These are phyloP conservation scores for Xylariaceae sp. DNA, from an alignment of 2,329 filamentous ascomycete species.

Conservation along the genomic window DNA sequence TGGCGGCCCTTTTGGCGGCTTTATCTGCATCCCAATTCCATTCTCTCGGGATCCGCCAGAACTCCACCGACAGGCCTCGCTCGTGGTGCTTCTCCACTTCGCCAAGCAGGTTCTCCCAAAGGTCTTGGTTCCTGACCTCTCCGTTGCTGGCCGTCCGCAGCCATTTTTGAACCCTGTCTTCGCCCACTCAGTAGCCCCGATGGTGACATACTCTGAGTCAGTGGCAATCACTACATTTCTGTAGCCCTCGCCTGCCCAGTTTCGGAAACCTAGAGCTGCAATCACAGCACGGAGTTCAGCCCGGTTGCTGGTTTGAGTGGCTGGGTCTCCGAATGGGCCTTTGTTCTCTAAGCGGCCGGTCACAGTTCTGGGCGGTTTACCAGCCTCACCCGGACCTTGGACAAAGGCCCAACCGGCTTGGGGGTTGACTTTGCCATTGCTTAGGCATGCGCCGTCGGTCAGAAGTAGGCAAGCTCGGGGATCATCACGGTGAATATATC, in stretches of 20 bases:
- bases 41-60: slow-evolving; percentile 44
- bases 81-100: slow-evolving; percentile 32
- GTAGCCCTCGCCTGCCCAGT: slow-evolving; percentile 40
- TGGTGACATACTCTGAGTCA: slow-evolving; percentile 46
- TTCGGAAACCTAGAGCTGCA: slow-evolving; percentile 40
- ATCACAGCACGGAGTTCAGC: slow-evolving; percentile 52
- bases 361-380: slow-evolving; percentile 10
- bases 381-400: slow-evolving; percentile 17
- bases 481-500: slow-evolving; percentile 32
- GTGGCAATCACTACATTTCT: slow-evolving; percentile 45
- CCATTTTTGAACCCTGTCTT: slow-evolving; percentile 38
- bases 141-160: slow-evolving; percentile 34
- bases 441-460: slow-evolving; percentile 41
- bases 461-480: slow-evolving; percentile 34
- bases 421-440: slow-evolving; percentile 36
- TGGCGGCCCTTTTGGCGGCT: slow-evolving; percentile 24
- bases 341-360: slow-evolving; percentile 36
- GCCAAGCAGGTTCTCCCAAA: slow-evolving; percentile 45
- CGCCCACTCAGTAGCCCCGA: slow-evolving; percentile 40
- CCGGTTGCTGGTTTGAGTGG: slow-evolving; percentile 43
- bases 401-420: slow-evolving; percentile 38
- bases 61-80: slow-evolving; percentile 33
- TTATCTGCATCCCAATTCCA: slow-evolving; percentile 39
- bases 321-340: slow-evolving; percentile 36
- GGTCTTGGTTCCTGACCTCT: slow-evolving; percentile 44